Conservation (phyloP, 2,329 filamentous ascomycete genomes). For the Biscogniauxia marginata region DNA sequence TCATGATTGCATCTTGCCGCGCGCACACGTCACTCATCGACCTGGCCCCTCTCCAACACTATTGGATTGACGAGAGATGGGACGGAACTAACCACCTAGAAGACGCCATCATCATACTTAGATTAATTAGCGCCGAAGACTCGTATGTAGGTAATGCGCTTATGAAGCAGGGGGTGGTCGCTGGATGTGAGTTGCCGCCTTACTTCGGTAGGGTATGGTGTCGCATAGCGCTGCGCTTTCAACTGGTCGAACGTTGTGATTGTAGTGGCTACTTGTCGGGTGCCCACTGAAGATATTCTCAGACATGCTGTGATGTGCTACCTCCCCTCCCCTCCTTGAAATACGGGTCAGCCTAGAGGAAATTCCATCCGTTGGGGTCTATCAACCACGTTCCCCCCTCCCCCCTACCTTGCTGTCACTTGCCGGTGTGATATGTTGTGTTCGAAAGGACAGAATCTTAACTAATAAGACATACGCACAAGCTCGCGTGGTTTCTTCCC, state of each 20-base stretch:
- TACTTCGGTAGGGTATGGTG: slow-evolving; percentile 7
- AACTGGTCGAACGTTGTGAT: slow-evolving; percentile 4
- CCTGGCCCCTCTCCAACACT: neutral
- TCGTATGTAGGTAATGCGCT: neutral
- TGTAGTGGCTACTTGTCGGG: neutral
- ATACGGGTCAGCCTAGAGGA: too few relatives aligned
- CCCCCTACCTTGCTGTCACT: neutral
- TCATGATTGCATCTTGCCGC: neutral
- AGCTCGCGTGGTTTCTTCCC: neutral
- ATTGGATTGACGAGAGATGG: neutral
- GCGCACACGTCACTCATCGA: neutral
- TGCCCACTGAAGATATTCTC: slow-evolving; percentile 9
- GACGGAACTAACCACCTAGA: neutral
- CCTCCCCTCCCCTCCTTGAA: slow-evolving; percentile 19
- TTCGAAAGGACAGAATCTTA: neutral
- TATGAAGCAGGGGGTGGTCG: neutral
- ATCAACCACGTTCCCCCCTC: neutral
- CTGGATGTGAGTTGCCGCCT: neutral
- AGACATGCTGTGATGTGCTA: slow-evolving; percentile 14
- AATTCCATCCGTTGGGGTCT: neutral
- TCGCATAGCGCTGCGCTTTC: slow-evolving; percentile 8
- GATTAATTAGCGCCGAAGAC: neutral
- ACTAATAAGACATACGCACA: neutral
- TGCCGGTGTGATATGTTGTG: neutral
- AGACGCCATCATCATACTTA: neutral